These are phyloP conservation scores for Hirschfeldia incana DNA, from an alignment of 345 rosid species.

Conservation along the genomic window DNA sequence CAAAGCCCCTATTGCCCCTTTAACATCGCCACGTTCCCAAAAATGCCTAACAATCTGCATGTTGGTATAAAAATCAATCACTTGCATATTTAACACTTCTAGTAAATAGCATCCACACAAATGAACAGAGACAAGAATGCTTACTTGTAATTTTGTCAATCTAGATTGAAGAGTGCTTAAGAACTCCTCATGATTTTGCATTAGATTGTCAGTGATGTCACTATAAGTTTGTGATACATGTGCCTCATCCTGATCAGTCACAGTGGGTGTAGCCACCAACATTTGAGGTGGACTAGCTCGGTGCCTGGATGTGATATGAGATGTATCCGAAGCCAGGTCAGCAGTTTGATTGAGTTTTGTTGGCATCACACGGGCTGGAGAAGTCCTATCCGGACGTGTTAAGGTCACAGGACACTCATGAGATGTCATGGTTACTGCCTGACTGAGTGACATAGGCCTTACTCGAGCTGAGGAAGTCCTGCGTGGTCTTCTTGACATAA, in stretches of 20 bases:
- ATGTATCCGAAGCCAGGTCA: conserved; percentile 17
- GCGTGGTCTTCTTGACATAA: conserved; percentile 22
- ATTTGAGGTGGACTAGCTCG: conserved; percentile 17
- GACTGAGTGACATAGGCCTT: conserved; percentile 31
- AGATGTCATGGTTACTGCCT: conserved; percentile 25
- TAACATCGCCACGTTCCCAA: conserved; percentile 75
- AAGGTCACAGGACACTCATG: conserved; percentile 32
- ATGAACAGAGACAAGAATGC: conserved; percentile 15
- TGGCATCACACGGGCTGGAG: conserved; percentile 37
- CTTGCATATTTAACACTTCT: background rate
- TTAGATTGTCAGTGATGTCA: conserved; percentile 58
- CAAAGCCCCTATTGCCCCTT: conserved; percentile 78
- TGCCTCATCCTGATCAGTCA: conserved; percentile 25
- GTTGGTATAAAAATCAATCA: conserved; percentile 17
- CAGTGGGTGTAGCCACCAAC: conserved; percentile 20
- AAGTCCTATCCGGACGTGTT: conserved; percentile 28
- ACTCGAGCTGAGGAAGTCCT: conserved; percentile 34
- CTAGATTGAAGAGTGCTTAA: conserved; percentile 76
- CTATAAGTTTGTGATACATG: conserved; percentile 23
- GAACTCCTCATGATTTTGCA: conserved; percentile 72
- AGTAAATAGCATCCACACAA: background rate
- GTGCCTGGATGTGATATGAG: conserved; percentile 17
- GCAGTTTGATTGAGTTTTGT: conserved; percentile 5
- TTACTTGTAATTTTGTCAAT: conserved; percentile 86
- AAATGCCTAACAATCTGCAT: conserved; percentile 78